A percentile compares a stretch with the other conserved stretches of the same genome.
Conservation (phyloP, 345 rosid species). For the Xanthoceras sorbifolium region DNA sequence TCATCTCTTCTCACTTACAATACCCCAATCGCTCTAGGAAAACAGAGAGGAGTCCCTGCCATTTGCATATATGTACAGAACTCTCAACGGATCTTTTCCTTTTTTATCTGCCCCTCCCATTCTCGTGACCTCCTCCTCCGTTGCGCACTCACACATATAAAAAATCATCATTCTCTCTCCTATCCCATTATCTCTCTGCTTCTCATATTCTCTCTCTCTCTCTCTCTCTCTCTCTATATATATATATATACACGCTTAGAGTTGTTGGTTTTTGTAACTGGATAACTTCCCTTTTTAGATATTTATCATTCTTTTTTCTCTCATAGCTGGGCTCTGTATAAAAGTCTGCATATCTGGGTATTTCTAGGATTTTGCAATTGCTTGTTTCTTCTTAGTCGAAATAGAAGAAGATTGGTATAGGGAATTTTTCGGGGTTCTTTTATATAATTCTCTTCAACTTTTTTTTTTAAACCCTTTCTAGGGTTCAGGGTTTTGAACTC, state of each 20-base stretch:
- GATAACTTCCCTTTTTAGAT: constrained; percentile 29
- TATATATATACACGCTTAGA: not conserved
- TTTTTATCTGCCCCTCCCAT: not conserved
- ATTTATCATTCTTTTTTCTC: constrained; percentile 1
- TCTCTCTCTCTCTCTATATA: not conserved
- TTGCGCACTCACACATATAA: not conserved
- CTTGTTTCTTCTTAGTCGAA: not conserved
- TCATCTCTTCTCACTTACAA: constrained; percentile 3
- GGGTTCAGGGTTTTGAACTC: constrained; percentile 57
- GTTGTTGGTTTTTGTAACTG: constrained; percentile 19
- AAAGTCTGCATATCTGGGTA: constrained; percentile 8
- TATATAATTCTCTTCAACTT: not conserved
- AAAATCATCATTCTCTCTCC: not conserved
- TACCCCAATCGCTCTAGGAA: not conserved
- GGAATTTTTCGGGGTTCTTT: constrained; percentile 2
- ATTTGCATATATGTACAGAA: constrained; percentile 4
- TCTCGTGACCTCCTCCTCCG: constrained; percentile 18
- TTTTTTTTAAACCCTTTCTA: constrained; percentile 12
- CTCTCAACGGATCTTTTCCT: constrained; percentile 24
- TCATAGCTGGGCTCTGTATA: not conserved
- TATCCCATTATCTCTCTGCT: not conserved
- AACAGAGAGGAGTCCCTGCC: not conserved
- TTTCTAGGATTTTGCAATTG: constrained; percentile 29
- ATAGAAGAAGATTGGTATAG: not conserved
- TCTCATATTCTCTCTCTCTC: not conserved